Evolutionary conservation across 1,139 yeast genomes (phyloP).

Genomic region (Magnusiomyces suaveolens): DNA sequence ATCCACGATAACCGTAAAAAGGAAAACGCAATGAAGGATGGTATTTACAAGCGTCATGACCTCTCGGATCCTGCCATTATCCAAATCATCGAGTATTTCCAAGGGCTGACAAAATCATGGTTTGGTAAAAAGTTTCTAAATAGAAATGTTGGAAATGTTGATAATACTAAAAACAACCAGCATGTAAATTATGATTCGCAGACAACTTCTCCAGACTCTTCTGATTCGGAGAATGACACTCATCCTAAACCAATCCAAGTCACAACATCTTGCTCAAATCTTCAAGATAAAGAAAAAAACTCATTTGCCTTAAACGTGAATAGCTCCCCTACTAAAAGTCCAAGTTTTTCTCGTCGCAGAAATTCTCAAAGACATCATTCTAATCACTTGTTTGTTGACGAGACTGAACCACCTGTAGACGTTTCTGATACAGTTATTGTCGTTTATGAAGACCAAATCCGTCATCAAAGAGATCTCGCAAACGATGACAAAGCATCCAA

Average conservation of each 20-base stretch:
- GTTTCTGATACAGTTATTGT: not conserved
- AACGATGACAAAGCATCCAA: not conserved
- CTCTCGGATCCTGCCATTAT: constrained; percentile 2
- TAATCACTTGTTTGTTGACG: not conserved
- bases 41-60: constrained; percentile 6
- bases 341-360: not conserved
- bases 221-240: too few species aligned
- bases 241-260: too few species aligned
- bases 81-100: not conserved
- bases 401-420: not conserved
- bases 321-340: not conserved
- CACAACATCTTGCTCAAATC: too few species aligned
- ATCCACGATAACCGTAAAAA: constrained; percentile 48
- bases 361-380: not conserved
- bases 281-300: too few species aligned
- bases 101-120: too few species aligned
- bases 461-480: not conserved
- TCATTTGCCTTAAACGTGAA: not conserved
- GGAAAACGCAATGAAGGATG: constrained; percentile 7
- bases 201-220: too few species aligned
- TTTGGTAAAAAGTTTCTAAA: too few species aligned
- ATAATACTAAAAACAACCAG: too few species aligned
- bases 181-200: too few species aligned
- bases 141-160: too few species aligned
- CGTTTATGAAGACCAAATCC: not conserved